Base-by-base conservation (phyloP, 495 filamentous ascomycete species). In the Talaromyces proteolyticus region DNA sequence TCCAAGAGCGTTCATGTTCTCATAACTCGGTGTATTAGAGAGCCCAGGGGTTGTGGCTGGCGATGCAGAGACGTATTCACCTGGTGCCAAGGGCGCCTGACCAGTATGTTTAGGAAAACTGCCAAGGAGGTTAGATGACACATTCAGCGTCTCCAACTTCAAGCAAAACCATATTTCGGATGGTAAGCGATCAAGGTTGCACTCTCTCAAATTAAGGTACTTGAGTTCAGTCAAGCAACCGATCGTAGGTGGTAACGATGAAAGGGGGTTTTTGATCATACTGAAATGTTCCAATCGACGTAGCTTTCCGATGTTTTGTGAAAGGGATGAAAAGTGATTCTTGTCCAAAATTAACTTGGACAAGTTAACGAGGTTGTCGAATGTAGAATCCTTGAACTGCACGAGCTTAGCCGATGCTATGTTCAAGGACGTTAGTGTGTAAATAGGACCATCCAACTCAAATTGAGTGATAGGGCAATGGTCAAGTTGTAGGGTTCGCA, bases 381-480 rank as follows among this genome's bases (percentile, higher is more conserved):
- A 97, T 12, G 92, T 76, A 37, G 82, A 80, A 57, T 97, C 92
- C 6, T 81, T 81, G 20, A 99, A 78, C 52, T 87, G 85, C 0
- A 89, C 84, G 37, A 99, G 76, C 63, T 96, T 95, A 10, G 82
- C 88, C 20, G 83, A 87, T 6, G 90, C 90, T 48, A 99, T 72
- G 58, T 93, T 97, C 21, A 99, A 76, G 26, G 84, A 79, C 23
- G 86, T 88, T 18, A 99, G 66, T 2, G 87, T 89, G 17, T 90
- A 88, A 37, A 95, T 79, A 1, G 86, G 78, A 24, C 79, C 71
- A 40, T 77, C 79, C 51, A 97, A 78, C 53, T 89, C 89, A 56
- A 97, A 99, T 49, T 89, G 87, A 4, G 92, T 96, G 52, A 99
- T 75, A 4, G 91, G 92, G 57, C 94, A 95, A 53, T 90, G 88